Base-by-base conservation (phyloP, 352 stramenopile species). In the Paralagenidium karlingii region DNA sequence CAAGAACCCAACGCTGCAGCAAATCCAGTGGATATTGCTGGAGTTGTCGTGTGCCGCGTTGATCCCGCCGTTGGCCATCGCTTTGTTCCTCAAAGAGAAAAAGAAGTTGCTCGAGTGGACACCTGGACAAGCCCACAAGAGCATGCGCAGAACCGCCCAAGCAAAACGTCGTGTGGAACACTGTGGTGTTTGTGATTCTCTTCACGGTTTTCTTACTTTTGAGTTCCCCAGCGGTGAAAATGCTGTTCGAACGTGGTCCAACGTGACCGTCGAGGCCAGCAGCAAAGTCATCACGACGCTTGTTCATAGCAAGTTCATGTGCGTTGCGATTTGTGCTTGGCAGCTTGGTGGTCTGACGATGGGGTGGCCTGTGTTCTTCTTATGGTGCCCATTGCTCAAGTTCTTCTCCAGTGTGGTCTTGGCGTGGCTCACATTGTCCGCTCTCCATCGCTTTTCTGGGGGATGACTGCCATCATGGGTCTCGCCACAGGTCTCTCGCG, bases 171-270 rank as follows among this genome's bases (percentile, higher is more conserved):
- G 53, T 76, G n/a, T 60, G 51, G 24, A 33, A 43, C 20, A 34
- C 78, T 31, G 53, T 76, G 30, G 60, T 53, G 8, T 84, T 84
- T 40, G 59, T 84, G 38, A 61, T 60, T 27, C 29, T 77, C 15
- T 75, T 76, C 41, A 52, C 70, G 9, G 73, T 74, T 40, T 56
- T 77, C 48, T 65, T 62, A 41, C 55, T 24, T 64, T 80, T 40
- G 63, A 65, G 40, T 82, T 82, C 49, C 58, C 36, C 26, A 51
- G 77, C 45, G 74, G 63, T 24, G 58, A 38, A 5, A 40, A 40
- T 21, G 55, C 67, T 18, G 46, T 82, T 18, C 59, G 33, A 32
- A n/a, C n/a, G n/a, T n/a, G n/a, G n/a, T 55, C 34, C 24, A 77
- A 63, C 62, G 55, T 63, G 0, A 57, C 49, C 10, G 65, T 80